Base-by-base conservation (phyloP, 371 early-diverging fungal genomes). In the Zychaea mexicana region DNA sequence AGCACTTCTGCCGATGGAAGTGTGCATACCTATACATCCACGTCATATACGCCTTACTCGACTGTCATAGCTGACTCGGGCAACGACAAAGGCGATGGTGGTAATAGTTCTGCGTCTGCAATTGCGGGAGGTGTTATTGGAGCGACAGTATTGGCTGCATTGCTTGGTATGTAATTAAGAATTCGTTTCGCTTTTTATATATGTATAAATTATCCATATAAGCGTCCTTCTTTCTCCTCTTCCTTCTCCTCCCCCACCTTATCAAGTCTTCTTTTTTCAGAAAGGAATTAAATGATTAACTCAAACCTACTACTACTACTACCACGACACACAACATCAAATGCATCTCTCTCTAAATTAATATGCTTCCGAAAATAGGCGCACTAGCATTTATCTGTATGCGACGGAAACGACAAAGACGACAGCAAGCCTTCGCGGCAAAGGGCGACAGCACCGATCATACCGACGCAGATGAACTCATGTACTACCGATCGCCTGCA, bases 51-150 rank as follows among this genome's bases (percentile, higher is more conserved):
- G 12, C 54, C 62, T 0, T 62, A 54, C 17, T 9, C 62, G 7
- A 62, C 62, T 3, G 46, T 33, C 1, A 31, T 62, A 17, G 17
- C 62, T 5, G 62, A 62, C 24, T 36, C 17, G n/a, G n/a, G n/a
- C n/a, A n/a, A n/a, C n/a, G n/a, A n/a, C n/a, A n/a, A n/a, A n/a
- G 38, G 33, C 32, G 21, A 5, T 13, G 22, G 38, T 32, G 22
- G 30, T n/a, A 42, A 28, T 58, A 19, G 30, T 45, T 39, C 21
- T 10, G 22, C 26, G 17, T 31, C 62, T 15, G 62, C 30, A 9
- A 30, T 55, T 21, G 39, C 27, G 2, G 62, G 62, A 15, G 62
- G 54, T 22, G 62, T 55, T 26, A 54, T 62, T 17, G 62, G 62
- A n/a, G 62, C 21, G 8, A 27, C 46, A 8, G 19, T 62, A 6